Percentiles rank a stretch among this genome's conserved stretches.
Conservation (phyloP, 257 asterid species). For the Haberlea rhodopensis region DNA sequence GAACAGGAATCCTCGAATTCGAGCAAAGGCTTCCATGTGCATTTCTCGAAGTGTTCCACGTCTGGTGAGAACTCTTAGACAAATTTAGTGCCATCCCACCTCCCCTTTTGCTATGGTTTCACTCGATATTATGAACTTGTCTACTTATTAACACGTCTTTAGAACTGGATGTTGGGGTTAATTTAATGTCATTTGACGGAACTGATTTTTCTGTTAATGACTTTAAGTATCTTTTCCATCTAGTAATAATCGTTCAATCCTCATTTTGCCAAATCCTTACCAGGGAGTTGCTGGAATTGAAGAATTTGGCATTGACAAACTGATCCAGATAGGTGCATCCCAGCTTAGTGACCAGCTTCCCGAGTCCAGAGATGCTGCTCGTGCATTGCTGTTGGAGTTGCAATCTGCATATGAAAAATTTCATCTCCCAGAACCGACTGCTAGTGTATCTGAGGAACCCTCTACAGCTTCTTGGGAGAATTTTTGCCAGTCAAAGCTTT, state of each 20-base stretch:
- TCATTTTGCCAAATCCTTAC: conserved; percentile 15
- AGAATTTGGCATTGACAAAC: conserved; percentile 73
- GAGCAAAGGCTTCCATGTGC: conserved; percentile 87
- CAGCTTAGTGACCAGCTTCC: conserved; percentile 92
- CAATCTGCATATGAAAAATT: conserved; percentile 57
- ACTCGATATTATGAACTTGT: background rate
- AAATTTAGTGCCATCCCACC: background rate
- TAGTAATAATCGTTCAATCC: background rate
- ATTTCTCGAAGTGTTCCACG: conserved; percentile 62
- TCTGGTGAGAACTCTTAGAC: conserved; percentile 49
- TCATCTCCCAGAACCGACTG: conserved; percentile 30
- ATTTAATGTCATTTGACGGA: background rate
- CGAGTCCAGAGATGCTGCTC: conserved; percentile 92
- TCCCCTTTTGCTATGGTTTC: background rate
- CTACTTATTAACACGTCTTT: background rate
- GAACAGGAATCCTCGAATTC: conserved; percentile 84
- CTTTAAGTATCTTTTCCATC: background rate
- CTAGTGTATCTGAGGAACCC: conserved; percentile 38
- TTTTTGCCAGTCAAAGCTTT: conserved; percentile 82
- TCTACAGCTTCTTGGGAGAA: conserved; percentile 64
- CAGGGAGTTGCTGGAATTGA: conserved; percentile 80
- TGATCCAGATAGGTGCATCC: conserved; percentile 76
- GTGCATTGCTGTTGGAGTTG: conserved; percentile 68
- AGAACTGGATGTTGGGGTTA: background rate
- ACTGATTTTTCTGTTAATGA: background rate